Evolutionary conservation across 2,329 filamentous ascomycete genomes (phyloP), one percentile per base, ranked within the genome.

Genomic region (Fusarium armeniacum): DNA sequence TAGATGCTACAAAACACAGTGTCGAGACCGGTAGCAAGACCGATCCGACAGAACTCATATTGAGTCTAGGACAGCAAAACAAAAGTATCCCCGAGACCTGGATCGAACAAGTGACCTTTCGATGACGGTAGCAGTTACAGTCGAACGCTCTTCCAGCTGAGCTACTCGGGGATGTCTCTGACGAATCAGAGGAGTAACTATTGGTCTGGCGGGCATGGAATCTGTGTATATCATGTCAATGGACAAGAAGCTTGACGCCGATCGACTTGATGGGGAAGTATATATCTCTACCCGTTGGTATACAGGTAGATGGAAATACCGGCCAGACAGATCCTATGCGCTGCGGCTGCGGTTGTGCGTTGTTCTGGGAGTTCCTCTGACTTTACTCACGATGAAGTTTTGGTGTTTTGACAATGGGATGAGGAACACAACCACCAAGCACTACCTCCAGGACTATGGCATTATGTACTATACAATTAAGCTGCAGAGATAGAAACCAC

Each of bases 91-190:
- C 71, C 71, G 57, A 73, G 60, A 73, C 71, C 65, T 71, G 71
- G 71, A 62, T 73, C 70, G 68, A 73, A 70, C 63, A 71, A 65
- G 70, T 70, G 70, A 69, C 71, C 70, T 73, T 73, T 69, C 66
- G 71, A 59, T 73, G 51, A 59, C 62, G 47, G 38, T 40, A 35
- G 45, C 62, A 43, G 44, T 73, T 73, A 73, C 71, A 73, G 71
- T 57, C 70, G 65, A 71, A 73, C 70, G 70, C 71, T 73, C 71
- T 73, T 73, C 71, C 71, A 73, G 67, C 71, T 73, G 71, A 73
- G 71, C 71, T 73, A 73, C 59, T 73, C 64, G 71, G 71, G 71
- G 71, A 69, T 8, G 3, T 38, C 49, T 51, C 47, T 32, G 32
- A 16, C 20, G 36, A 5, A 28, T 11, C 49, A n/a, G 49, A 51